Percentiles rank a stretch among this genome's conserved stretches.
Evolutionary conservation across 2,329 filamentous ascomycete genomes (phyloP).

Genomic region (Cladophialophora bantiana): DNA sequence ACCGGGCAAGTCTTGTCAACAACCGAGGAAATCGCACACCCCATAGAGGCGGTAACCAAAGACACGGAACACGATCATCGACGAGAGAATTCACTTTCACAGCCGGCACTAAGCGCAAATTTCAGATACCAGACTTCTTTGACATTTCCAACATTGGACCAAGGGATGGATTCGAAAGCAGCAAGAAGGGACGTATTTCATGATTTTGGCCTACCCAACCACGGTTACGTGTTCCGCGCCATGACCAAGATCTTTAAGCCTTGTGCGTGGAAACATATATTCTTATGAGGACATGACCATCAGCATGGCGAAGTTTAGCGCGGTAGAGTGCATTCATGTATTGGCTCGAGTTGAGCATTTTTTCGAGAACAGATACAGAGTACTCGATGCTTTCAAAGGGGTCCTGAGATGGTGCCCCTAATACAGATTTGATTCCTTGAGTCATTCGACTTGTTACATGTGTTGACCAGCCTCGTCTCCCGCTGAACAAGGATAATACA

Average conservation of each 20-base stretch:
- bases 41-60: slow-evolving; percentile 49
- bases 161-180: slow-evolving; percentile 49
- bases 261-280: slow-evolving; percentile 16
- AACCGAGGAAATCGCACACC: slow-evolving; percentile 51
- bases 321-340: slow-evolving; percentile 23
- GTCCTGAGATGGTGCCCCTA: slow-evolving; percentile 4
- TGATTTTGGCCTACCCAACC: slow-evolving; percentile 17
- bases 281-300: slow-evolving; percentile 35
- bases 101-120: slow-evolving; percentile 57
- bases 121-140: slow-evolving; percentile 57
- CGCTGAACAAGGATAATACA: background rate
- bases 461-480: background rate
- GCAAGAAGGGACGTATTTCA: slow-evolving; percentile 55
- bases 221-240: slow-evolving; percentile 15
- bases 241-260: slow-evolving; percentile 12
- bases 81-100: slow-evolving; percentile 49
- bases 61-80: slow-evolving; percentile 47
- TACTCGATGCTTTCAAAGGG: background rate
- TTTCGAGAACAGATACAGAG: slow-evolving; percentile 9
- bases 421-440: slow-evolving; percentile 3
- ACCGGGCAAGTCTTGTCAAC: slow-evolving; percentile 53
- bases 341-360: slow-evolving; percentile 22
- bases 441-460: background rate
- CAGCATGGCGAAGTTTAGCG: slow-evolving; percentile 35
- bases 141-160: slow-evolving; percentile 54